Percentiles rank a stretch among this genome's conserved stretches.
These are phyloP conservation scores for Combretum micranthum DNA, from an alignment of 345 rosid genomes.

Conservation along the genomic window DNA sequence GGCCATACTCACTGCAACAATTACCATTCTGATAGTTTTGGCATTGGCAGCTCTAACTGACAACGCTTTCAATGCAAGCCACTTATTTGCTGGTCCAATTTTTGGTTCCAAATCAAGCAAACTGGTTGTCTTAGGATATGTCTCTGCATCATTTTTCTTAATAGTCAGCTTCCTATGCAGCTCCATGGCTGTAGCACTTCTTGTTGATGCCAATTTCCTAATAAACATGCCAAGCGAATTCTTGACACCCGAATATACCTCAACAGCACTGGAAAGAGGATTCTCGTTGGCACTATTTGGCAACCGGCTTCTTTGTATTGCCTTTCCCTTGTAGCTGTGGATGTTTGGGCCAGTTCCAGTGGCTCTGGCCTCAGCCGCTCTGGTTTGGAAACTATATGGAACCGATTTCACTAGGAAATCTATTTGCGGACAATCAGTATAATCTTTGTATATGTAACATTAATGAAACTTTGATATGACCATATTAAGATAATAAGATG, in stretches of 20 bases:
- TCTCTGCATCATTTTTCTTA: conserved; percentile 39
- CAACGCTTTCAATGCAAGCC: conserved; percentile 32
- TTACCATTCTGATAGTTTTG: conserved; percentile 26
- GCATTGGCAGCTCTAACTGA: conserved; percentile 46
- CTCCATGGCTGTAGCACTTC: conserved; percentile 44
- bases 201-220: conserved; percentile 66
- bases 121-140: conserved; percentile 36
- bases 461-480: too few relatives aligned
- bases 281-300: conserved; percentile 50
- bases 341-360: conserved; percentile 70
- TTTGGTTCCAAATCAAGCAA: conserved; percentile 35
- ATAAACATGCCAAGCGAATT: conserved; percentile 21
- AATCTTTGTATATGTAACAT: too few relatives aligned
- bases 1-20: conserved; percentile 29
- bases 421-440: too few relatives aligned
- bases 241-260: conserved; percentile 23
- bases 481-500: too few relatives aligned
- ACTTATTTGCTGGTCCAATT: conserved; percentile 17
- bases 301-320: conserved; percentile 47
- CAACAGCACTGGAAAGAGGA: conserved; percentile 50
- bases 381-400: conserved; percentile 59
- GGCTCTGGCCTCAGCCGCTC: conserved; percentile 38
- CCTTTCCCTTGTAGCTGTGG: conserved; percentile 60
- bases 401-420: conserved; percentile 41
- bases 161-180: conserved; percentile 59